phyloP scores from a whole-genome alignment of 2,329 filamentous ascomycete species.

The Stagonosporopsis tanaceti region DNA sequence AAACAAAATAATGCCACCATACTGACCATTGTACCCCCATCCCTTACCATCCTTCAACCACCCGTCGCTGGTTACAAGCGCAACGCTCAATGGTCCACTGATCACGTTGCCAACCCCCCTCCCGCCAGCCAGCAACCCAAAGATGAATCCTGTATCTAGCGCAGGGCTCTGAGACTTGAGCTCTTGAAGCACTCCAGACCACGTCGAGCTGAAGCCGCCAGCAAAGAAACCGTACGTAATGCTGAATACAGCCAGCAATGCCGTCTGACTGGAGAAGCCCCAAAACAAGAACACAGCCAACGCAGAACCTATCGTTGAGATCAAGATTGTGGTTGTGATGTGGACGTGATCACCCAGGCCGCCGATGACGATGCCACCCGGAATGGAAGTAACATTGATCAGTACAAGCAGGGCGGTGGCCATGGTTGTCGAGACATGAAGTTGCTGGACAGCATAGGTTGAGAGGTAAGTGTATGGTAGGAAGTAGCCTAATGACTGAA shows the following conservation, averaged over 20 bases:
- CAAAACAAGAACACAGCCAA: slow-evolving; percentile 55
- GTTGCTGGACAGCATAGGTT: slow-evolving; percentile 44
- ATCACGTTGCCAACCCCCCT: slow-evolving; percentile 60
- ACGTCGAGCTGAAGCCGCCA: slow-evolving; percentile 37
- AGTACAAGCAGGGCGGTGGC: slow-evolving; percentile 44
- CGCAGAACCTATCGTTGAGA: slow-evolving; percentile 51
- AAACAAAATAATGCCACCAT: slow-evolving; percentile 51
- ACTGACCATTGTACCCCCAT: slow-evolving; percentile 50
- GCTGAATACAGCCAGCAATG: slow-evolving; percentile 41
- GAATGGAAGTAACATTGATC: slow-evolving; percentile 46
- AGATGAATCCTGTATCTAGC: slow-evolving; percentile 55
- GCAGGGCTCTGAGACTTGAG: slow-evolving; percentile 35
- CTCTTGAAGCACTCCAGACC: slow-evolving; percentile 33
- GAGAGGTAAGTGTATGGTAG: slow-evolving; percentile 50
- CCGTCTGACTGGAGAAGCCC: slow-evolving; percentile 52
- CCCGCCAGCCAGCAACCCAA: slow-evolving; percentile 55
- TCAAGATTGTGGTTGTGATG: slow-evolving; percentile 50
- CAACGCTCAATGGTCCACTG: slow-evolving; percentile 59
- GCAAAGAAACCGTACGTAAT: slow-evolving; percentile 48
- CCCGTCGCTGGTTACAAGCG: slow-evolving; percentile 37
- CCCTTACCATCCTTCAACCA: slow-evolving; percentile 27
- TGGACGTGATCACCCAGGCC: slow-evolving; percentile 53
- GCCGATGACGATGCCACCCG: slow-evolving; percentile 46
- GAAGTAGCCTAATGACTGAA: slow-evolving; percentile 51
- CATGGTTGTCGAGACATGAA: slow-evolving; percentile 32